These are phyloP conservation scores for Picea abies DNA, from an alignment of 83 land plant species.

Conservation along the genomic window DNA sequence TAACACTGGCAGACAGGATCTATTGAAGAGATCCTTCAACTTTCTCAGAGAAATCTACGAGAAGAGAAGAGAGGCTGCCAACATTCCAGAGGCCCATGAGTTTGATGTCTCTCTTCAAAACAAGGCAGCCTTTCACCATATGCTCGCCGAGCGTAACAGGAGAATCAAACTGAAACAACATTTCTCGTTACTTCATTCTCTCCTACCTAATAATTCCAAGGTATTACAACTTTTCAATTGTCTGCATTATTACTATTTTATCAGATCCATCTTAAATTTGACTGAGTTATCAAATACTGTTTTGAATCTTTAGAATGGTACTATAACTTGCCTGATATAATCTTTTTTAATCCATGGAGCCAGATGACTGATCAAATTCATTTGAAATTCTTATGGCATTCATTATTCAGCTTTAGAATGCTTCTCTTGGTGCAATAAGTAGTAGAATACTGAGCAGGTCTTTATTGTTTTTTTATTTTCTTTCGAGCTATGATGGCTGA, in stretches of 20 bases:
- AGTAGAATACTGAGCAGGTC: too few relatives aligned
- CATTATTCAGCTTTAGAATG: too few relatives aligned
- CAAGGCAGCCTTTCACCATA: not conserved
- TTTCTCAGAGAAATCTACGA: not conserved
- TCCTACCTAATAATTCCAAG: not conserved
- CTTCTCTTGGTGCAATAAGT: too few relatives aligned
- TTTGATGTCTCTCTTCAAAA: not conserved
- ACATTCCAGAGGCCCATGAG: not conserved
- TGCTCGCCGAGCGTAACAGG: conserved; percentile 10
- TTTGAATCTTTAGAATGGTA: too few relatives aligned
- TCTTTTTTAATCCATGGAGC: too few relatives aligned
- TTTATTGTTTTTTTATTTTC: too few relatives aligned
- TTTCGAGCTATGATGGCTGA: too few relatives aligned
- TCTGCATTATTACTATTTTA: not conserved
- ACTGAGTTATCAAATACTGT: too few relatives aligned
- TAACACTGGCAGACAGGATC: not conserved
- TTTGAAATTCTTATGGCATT: too few relatives aligned
- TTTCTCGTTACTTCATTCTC: not conserved
- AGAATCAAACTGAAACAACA: not conserved
- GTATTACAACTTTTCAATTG: not conserved
- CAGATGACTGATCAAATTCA: too few relatives aligned
- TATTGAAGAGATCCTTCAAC: not conserved
- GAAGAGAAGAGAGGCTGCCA: not conserved
- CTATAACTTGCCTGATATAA: too few relatives aligned
- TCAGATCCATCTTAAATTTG: too few relatives aligned